Percentiles rank a stretch among this genome's conserved stretches.
phyloP scores from a whole-genome alignment of 2,329 filamentous ascomycete species.

The Trichoderma koningiopsis region DNA sequence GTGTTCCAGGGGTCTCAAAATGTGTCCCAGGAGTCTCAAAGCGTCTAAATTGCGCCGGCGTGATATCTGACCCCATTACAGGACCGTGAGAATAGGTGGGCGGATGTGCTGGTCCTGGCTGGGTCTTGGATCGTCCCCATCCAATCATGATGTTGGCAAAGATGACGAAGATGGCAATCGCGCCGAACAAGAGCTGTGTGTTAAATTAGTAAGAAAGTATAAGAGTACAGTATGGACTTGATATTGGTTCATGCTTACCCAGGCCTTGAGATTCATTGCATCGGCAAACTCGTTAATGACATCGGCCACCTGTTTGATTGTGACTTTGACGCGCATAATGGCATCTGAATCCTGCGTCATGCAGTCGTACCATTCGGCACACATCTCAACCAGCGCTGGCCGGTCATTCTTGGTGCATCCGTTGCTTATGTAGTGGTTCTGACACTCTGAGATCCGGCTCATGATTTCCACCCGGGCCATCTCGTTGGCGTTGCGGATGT shows the following conservation, averaged over 20 bases:
- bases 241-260: slow-evolving; percentile 44
- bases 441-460: slow-evolving; percentile 73
- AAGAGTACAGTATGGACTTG: too few relatives aligned
- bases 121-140: slow-evolving; percentile 14
- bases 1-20: slow-evolving; percentile 48
- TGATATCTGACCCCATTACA: slow-evolving; percentile 36
- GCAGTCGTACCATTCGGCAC: slow-evolving; percentile 81
- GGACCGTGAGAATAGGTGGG: slow-evolving; percentile 28
- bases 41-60: slow-evolving; percentile 53
- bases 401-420: slow-evolving; percentile 66
- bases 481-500: slow-evolving; percentile 72
- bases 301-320: slow-evolving; percentile 83
- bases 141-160: slow-evolving; percentile 13
- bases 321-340: slow-evolving; percentile 77
- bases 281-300: slow-evolving; percentile 95
- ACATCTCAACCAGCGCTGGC: slow-evolving; percentile 73
- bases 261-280: slow-evolving; percentile 80
- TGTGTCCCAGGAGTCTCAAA: slow-evolving; percentile 52
- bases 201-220: neutral
- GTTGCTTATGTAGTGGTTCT: slow-evolving; percentile 73
- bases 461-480: slow-evolving; percentile 69
- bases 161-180: slow-evolving; percentile 16
- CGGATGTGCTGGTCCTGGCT: slow-evolving; percentile 24
- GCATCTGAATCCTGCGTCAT: slow-evolving; percentile 81
- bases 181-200: slow-evolving; percentile 3